These are phyloP conservation scores for Fusarium scirpi DNA, from an alignment of 2,329 filamentous ascomycete genomes.

Conservation along the genomic window DNA sequence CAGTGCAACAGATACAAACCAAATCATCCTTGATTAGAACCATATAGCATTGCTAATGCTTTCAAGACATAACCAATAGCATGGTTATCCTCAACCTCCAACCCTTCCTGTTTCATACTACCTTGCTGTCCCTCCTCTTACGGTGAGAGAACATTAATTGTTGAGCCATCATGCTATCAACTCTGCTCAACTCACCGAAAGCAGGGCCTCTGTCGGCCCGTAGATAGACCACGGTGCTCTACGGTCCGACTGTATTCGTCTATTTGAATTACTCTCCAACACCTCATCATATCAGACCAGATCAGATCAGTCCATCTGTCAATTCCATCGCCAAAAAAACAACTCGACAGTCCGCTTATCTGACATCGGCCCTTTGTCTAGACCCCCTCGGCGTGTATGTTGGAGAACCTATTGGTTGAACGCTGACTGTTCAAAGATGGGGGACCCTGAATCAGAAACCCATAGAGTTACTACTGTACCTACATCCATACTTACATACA, in stretches of 20 bases:
- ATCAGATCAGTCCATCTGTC: slow-evolving; percentile 34
- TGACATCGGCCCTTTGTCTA: slow-evolving; percentile 20
- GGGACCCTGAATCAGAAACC: slow-evolving; percentile 5
- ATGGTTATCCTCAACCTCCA: background rate
- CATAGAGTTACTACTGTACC: background rate
- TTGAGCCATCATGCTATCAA: slow-evolving; percentile 27
- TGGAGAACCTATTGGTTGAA: background rate
- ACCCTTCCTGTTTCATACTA: slow-evolving; percentile 13
- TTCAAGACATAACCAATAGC: slow-evolving; percentile 8
- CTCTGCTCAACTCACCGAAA: slow-evolving; percentile 21
- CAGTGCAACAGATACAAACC: background rate
- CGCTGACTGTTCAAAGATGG: slow-evolving; percentile 7
- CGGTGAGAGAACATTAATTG: slow-evolving; percentile 29
- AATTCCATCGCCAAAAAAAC: slow-evolving; percentile 35
- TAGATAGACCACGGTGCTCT: slow-evolving; percentile 40
- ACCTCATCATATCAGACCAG: slow-evolving; percentile 25
- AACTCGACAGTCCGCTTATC: slow-evolving; percentile 35
- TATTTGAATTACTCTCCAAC: background rate
- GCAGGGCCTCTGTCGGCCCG: slow-evolving; percentile 41
- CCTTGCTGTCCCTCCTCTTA: slow-evolving; percentile 12
- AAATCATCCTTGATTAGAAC: background rate
- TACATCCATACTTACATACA: background rate
- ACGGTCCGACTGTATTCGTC: slow-evolving; percentile 45
- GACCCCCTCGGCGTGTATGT: slow-evolving; percentile 28
- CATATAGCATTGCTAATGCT: background rate